phyloP scores from a whole-genome alignment of 1,284 basidiomycete genomes.

The Sparassis latifolia region DNA sequence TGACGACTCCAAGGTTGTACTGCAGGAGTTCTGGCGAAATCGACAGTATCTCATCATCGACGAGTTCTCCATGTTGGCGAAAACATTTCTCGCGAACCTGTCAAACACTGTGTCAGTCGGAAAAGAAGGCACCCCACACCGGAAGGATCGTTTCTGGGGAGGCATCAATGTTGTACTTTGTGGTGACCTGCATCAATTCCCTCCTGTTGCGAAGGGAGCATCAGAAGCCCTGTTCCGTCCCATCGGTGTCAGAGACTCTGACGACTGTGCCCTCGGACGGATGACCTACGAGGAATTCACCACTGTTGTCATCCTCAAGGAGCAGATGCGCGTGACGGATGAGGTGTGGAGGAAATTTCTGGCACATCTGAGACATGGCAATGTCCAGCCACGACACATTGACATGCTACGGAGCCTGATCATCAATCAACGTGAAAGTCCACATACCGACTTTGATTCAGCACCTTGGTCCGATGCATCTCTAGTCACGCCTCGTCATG shows the following conservation, averaged over 20 bases:
- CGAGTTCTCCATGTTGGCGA: constrained; percentile 29
- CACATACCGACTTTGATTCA: neutral
- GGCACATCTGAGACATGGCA: neutral
- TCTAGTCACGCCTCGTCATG: constrained; percentile 3
- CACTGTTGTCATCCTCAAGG: constrained; percentile 27
- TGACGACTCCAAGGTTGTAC: constrained; percentile 6
- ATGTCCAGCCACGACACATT: neutral
- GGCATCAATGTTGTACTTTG: constrained; percentile 1
- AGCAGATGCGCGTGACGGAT: constrained; percentile 31
- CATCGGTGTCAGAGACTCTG: neutral
- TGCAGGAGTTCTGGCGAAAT: constrained; percentile 15
- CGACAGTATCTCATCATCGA: constrained; percentile 27
- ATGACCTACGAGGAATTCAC: constrained; percentile 29
- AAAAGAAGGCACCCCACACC: constrained; percentile 4
- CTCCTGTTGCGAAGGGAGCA: constrained; percentile 3
- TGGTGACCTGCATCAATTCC: neutral
- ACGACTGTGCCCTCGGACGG: neutral
- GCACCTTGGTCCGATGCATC: constrained; percentile 5
- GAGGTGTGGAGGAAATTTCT: constrained; percentile 29
- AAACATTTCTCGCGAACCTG: constrained; percentile 21
- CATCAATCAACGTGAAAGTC: neutral
- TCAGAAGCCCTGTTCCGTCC: neutral
- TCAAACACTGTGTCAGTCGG: constrained; percentile 16
- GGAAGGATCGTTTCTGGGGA: neutral
- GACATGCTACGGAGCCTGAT: constrained; percentile 1